Conservation (phyloP, 1,139 yeast species). For the Petasospora rhodanensis region DNA sequence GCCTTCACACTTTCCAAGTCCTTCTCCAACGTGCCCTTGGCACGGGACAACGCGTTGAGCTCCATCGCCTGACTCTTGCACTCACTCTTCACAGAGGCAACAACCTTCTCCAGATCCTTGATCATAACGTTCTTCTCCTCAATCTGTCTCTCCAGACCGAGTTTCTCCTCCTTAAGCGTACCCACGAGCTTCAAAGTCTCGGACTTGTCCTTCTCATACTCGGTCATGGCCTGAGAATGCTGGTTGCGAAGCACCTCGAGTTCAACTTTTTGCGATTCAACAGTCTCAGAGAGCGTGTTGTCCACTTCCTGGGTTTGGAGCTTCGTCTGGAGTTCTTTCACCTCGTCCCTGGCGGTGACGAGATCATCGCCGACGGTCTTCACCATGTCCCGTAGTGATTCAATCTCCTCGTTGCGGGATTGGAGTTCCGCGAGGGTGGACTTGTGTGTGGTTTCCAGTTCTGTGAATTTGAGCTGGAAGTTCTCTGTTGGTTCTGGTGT, state of each 20-base stretch:
- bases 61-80: constrained; percentile 13
- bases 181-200: constrained; percentile 6
- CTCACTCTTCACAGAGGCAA: constrained; percentile 12
- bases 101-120: constrained; percentile 13
- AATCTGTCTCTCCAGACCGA: constrained; percentile 3
- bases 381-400: constrained; percentile 62
- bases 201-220: constrained; percentile 28
- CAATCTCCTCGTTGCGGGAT: constrained; percentile 28
- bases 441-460: too few relatives aligned
- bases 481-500: constrained; percentile 2
- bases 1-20: constrained; percentile 36
- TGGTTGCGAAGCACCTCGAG: constrained; percentile 32
- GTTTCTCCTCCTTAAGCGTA: too few relatives aligned
- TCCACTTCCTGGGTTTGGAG: too few relatives aligned
- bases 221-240: constrained; percentile 31
- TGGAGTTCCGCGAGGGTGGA: too few relatives aligned
- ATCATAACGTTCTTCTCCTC: constrained; percentile 6
- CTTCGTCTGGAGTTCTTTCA: constrained; percentile 26
- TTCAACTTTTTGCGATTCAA: constrained; percentile 25
- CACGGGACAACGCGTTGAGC: constrained; percentile 20
- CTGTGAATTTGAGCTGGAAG: constrained; percentile 12
- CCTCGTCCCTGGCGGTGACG: constrained; percentile 48
- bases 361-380: constrained; percentile 71
- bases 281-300: constrained; percentile 2
- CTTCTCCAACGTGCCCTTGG: constrained; percentile 28